phyloP scores from a whole-genome alignment of 2,329 filamentous ascomycete genomes.

The Westerdykella ornata region DNA sequence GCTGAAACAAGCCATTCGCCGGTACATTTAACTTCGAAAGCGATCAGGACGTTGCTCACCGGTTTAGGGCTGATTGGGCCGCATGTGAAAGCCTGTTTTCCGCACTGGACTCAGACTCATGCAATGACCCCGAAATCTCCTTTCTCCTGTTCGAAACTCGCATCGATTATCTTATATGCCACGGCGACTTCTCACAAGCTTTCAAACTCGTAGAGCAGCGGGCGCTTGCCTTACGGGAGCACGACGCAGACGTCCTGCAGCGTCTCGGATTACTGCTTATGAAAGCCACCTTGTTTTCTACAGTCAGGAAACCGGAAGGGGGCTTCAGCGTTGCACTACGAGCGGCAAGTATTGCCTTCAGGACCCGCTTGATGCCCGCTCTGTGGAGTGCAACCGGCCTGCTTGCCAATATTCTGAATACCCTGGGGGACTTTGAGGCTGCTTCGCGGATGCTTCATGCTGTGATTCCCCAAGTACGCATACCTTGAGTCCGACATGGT shows the following conservation, averaged over 20 bases:
- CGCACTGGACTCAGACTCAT: slow-evolving; percentile 49
- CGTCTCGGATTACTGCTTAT: slow-evolving; percentile 64
- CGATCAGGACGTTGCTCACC: not conserved
- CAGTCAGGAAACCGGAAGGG: slow-evolving; percentile 61
- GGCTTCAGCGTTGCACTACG: slow-evolving; percentile 71
- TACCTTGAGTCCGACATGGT: not conserved
- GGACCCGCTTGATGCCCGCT: slow-evolving; percentile 59
- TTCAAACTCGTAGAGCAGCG: slow-evolving; percentile 50
- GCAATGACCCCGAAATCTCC: slow-evolving; percentile 53
- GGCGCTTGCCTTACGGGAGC: slow-evolving; percentile 46
- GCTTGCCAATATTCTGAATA: slow-evolving; percentile 62
- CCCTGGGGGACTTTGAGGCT: slow-evolving; percentile 63
- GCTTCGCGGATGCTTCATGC: slow-evolving; percentile 59
- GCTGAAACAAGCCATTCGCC: slow-evolving; percentile 56
- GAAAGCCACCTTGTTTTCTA: slow-evolving; percentile 65
- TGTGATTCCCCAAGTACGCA: slow-evolving; percentile 62
- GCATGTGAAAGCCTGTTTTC: slow-evolving; percentile 52
- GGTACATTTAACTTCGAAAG: slow-evolving; percentile 27
- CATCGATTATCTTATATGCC: slow-evolving; percentile 53
- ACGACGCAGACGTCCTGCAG: slow-evolving; percentile 58
- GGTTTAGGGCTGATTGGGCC: slow-evolving; percentile 48
- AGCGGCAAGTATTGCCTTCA: slow-evolving; percentile 66
- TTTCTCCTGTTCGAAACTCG: slow-evolving; percentile 55
- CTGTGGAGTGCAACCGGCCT: slow-evolving; percentile 67
- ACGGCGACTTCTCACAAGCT: slow-evolving; percentile 48